Percentiles rank a stretch among this genome's conserved stretches.
These are phyloP conservation scores for Cruciata laevipes DNA, from an alignment of 257 asterid genomes.

Conservation along the genomic window DNA sequence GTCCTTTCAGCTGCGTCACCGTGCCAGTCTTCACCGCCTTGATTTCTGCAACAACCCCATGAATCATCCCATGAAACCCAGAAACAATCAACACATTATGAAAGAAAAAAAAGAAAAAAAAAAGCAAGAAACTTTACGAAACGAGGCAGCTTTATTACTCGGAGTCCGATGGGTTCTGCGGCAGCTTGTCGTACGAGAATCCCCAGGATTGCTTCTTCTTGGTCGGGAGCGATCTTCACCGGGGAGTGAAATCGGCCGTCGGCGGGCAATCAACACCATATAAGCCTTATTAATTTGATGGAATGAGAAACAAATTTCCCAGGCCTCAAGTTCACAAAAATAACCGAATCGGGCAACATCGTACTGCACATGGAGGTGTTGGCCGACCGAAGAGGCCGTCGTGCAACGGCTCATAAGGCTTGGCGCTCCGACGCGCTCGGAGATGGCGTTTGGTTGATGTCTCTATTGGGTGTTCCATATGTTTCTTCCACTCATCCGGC, in stretches of 20 bases:
- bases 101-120: not conserved
- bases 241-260: constrained; percentile 8
- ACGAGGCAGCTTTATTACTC: constrained; percentile 63
- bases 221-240: constrained; percentile 9
- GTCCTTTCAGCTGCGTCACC: constrained; percentile 63
- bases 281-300: too few relatives aligned
- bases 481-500: too few relatives aligned
- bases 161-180: constrained; percentile 48
- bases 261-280: too few relatives aligned
- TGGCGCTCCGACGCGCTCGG: too few relatives aligned
- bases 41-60: constrained; percentile 33
- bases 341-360: too few relatives aligned
- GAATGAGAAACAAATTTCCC: too few relatives aligned
- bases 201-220: constrained; percentile 18
- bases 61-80: not conserved
- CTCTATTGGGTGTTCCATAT: too few relatives aligned
- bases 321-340: too few relatives aligned
- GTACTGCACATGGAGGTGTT: too few relatives aligned
- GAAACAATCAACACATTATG: not conserved
- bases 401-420: too few relatives aligned
- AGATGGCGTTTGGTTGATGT: too few relatives aligned
- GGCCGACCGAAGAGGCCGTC: too few relatives aligned
- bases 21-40: constrained; percentile 57
- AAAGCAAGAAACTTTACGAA: constrained; percentile 32
- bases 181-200: constrained; percentile 42